These are phyloP conservation scores for Erodium trifolium DNA, from an alignment of 441 rosid species.

Conservation along the genomic window DNA sequence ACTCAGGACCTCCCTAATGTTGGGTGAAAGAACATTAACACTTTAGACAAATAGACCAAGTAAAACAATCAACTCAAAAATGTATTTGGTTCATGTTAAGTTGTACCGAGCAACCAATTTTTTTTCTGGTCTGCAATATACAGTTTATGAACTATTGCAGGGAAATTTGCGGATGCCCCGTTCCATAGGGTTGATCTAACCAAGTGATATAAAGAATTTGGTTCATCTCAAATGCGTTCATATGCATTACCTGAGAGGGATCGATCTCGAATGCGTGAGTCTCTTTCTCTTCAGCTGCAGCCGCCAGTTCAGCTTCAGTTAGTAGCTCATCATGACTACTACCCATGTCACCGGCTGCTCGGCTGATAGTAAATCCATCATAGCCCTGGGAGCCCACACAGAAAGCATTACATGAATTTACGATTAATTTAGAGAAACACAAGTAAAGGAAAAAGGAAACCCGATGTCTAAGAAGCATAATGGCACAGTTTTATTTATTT, in stretches of 20 bases:
- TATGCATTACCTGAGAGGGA: slow-evolving; percentile 58
- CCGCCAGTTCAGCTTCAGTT: slow-evolving; percentile 78
- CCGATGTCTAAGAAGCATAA: background rate
- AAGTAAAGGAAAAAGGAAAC: background rate
- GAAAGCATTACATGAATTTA: background rate
- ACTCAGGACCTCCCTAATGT: no score
- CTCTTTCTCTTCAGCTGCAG: slow-evolving; percentile 87
- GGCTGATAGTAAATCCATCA: slow-evolving; percentile 64
- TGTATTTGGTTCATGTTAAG: no score
- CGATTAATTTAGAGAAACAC: background rate
- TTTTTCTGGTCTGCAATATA: no score
- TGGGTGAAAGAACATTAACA: no score
- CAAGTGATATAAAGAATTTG: background rate
- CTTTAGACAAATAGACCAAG: no score
- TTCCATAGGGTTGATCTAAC: no score
- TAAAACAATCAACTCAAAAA: no score
- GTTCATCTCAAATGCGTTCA: background rate
- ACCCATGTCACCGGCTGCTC: slow-evolving; percentile 64
- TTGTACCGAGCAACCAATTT: no score
- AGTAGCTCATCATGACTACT: slow-evolving; percentile 60
- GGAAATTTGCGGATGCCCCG: no score
- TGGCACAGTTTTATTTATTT: background rate
- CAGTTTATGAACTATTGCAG: no score
- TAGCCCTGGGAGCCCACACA: slow-evolving; percentile 34
- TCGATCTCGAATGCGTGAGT: slow-evolving; percentile 82